These are phyloP conservation scores for Epichloe amarillans DNA, from an alignment of 2,329 filamentous ascomycete genomes.

Conservation along the genomic window DNA sequence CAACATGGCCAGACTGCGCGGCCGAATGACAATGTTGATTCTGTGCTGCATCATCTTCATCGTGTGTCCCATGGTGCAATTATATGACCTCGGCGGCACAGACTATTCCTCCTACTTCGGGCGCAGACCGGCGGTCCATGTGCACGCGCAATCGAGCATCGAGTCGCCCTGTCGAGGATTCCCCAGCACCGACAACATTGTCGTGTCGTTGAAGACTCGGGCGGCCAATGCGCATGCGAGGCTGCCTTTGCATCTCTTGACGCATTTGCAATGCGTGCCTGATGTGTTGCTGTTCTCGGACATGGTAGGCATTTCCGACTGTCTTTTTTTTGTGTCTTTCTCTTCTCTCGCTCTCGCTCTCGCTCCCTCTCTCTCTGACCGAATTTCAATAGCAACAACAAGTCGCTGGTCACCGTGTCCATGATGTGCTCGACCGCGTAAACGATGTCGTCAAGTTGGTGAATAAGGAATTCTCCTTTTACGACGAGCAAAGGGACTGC, in stretches of 20 bases:
- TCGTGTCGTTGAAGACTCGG: slow-evolving; percentile 46
- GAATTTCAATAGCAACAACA: slow-evolving; percentile 28
- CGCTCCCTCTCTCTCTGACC: background rate
- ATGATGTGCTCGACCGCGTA: slow-evolving; percentile 28
- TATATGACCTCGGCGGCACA: background rate
- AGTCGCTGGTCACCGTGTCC: slow-evolving; percentile 30
- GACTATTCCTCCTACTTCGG: slow-evolving; percentile 17
- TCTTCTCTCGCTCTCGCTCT: background rate
- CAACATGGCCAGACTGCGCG: background rate
- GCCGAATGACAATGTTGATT: background rate
- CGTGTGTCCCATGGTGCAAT: background rate
- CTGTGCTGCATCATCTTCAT: background rate
- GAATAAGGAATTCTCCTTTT: slow-evolving; percentile 32
- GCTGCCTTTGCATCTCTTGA: slow-evolving; percentile 42
- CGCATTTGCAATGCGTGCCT: slow-evolving; percentile 37
- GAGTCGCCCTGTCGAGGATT: slow-evolving; percentile 27
- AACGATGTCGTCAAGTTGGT: slow-evolving; percentile 22
- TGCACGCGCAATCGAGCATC: slow-evolving; percentile 23
- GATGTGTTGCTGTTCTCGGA: slow-evolving; percentile 47
- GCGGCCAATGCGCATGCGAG: slow-evolving; percentile 41
- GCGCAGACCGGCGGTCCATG: slow-evolving; percentile 17
- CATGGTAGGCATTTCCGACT: slow-evolving; percentile 17
- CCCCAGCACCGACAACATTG: slow-evolving; percentile 28
- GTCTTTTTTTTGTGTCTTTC: background rate
- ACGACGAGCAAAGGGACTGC: slow-evolving; percentile 31